A percentile compares a stretch with the other conserved stretches of the same genome.
phyloP scores from a whole-genome alignment of 2,329 filamentous ascomycete genomes.

The Talaromyces sp. region DNA sequence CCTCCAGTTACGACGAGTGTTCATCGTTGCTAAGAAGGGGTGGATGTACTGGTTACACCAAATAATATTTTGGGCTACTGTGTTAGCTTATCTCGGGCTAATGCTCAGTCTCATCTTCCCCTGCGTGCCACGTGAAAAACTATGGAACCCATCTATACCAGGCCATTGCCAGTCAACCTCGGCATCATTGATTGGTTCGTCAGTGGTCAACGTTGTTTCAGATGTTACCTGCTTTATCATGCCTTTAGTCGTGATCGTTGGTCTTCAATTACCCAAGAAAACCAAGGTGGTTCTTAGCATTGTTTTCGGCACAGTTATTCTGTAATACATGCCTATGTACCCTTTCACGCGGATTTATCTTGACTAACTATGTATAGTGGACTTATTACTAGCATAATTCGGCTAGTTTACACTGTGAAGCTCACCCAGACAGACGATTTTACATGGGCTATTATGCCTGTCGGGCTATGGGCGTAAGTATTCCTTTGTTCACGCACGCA shows the following conservation, averaged over 20 bases:
- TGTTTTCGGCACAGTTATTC: conserved; percentile 5
- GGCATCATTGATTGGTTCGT: conserved; percentile 1
- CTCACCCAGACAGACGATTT: conserved; percentile 2
- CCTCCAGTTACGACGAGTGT: conserved; percentile 5
- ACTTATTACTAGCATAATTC: conserved; percentile 1
- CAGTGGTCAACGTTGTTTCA: background rate
- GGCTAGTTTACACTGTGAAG: conserved; percentile 1
- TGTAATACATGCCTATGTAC: background rate
- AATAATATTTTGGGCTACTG: conserved; percentile 1
- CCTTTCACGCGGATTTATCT: background rate
- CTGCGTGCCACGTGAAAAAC: conserved; percentile 4
- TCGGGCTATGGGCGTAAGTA: conserved; percentile 8
- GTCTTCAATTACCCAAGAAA: conserved; percentile 2
- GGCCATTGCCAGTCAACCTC: conserved; percentile 1
- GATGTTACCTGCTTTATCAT: background rate
- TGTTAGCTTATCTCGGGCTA: background rate
- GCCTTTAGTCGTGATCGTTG: conserved; percentile 1
- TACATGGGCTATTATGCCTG: conserved; percentile 4
- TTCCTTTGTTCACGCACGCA: background rate
- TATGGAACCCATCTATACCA: conserved; percentile 1
- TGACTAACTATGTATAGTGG: background rate
- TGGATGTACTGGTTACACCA: conserved; percentile 1
- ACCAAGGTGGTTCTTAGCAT: conserved; percentile 1
- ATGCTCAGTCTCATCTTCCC: conserved; percentile 3
- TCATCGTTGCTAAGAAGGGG: conserved; percentile 5